Evolutionary conservation across 2,329 filamentous ascomycete species (phyloP), one percentile per base, ranked within the genome.

Genomic region (Apiospora marii): DNA sequence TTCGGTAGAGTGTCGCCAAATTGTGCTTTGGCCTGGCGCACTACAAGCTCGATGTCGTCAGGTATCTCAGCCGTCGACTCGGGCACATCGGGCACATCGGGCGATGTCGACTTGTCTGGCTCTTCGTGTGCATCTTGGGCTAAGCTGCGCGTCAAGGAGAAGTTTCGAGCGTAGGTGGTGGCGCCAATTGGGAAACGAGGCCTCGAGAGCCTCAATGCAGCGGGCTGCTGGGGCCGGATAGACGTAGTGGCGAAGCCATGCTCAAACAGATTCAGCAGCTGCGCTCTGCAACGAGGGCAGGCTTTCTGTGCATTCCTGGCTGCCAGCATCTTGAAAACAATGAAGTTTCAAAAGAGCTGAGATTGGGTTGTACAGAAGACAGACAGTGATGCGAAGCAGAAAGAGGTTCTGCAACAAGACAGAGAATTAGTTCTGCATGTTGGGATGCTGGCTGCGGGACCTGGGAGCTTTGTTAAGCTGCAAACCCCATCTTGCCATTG

Each of bases 1-100:
- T 90, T 89, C 0, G 95, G 95, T 34, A 98, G 82, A 0, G 88
- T 91, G 78, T 96, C 92, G 74, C 94, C 92, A 81, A 94, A 97
- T 12, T 90, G 87, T 75, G 94, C 92, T 77, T 92, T 90, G 48
- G 94, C 92, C 76, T 90, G 87, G 72, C 93, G 90, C 44, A 94
- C 94, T 10, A 92, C 84, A 14, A 85, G 84, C 79, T 94, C 92
- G 71, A 90, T 84, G 6, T 88, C 85, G 48, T 74, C 74, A 19
- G 72, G 68, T 30, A 72, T 16, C 67, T 68, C 44, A 27, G 27
- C 12, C 13, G 3, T 19, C 6, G n/a, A 22, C 8, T n/a, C 22
- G 16, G 44, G 16, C 44, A 22, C 16, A 7, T 22, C 72, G 27
- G 74, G 53, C 3, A 61, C 37, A 2, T 61, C 10, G 16, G 74